Conservation (phyloP, 2,329 filamentous ascomycete genomes). For the Huntiella moniliformis region DNA sequence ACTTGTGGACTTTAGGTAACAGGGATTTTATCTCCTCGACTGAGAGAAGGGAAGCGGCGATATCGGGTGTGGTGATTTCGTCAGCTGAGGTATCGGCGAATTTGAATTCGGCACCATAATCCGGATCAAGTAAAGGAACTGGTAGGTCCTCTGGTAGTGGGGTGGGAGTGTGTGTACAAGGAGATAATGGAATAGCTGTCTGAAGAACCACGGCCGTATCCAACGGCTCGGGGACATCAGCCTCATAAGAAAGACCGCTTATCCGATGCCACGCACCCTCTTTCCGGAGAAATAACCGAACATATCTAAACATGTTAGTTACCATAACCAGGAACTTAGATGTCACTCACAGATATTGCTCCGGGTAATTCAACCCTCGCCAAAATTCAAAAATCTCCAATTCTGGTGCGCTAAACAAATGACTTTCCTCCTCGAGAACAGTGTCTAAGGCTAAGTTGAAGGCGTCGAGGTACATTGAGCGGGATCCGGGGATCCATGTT, state of each 20-base stretch:
- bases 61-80: constrained; percentile 57
- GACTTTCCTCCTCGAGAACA: constrained; percentile 71
- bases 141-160: not conserved
- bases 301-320: constrained; percentile 42
- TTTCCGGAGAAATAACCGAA: constrained; percentile 82
- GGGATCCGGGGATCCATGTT: constrained; percentile 54
- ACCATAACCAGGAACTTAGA: not conserved
- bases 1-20: constrained; percentile 70
- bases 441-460: constrained; percentile 86
- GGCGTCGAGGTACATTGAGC: constrained; percentile 90
- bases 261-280: constrained; percentile 80
- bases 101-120: constrained; percentile 40
- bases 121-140: constrained; percentile 12
- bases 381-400: constrained; percentile 58
- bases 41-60: constrained; percentile 64
- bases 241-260: constrained; percentile 57
- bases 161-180: not conserved
- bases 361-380: constrained; percentile 57
- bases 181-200: constrained; percentile 18
- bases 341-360: constrained; percentile 62
- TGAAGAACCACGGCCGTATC: constrained; percentile 49
- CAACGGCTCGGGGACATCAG: constrained; percentile 60
- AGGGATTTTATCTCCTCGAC: constrained; percentile 73
- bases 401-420: constrained; percentile 72
- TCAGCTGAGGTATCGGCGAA: constrained; percentile 68